Evolutionary conservation across 1,284 basidiomycete species (phyloP), one percentile per base, ranked within the genome.

Genomic region (Volvariella volvacea): DNA sequence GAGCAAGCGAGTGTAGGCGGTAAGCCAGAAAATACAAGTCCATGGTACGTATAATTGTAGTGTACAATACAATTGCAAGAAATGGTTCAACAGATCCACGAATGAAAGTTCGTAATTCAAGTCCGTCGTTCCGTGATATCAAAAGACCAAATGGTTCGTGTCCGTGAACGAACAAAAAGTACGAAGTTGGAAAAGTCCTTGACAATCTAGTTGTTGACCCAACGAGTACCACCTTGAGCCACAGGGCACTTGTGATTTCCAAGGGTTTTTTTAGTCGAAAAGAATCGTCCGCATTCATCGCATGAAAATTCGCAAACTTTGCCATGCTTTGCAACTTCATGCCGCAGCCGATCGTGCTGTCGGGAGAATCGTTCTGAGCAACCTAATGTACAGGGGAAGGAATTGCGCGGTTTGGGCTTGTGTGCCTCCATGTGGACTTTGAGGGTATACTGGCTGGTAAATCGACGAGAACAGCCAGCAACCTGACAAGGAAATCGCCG

Each of bases 351-450:
- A 48, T 74, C 72, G 45, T 74, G 72, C 46, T 72, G 70, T 42
- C 72, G 56, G 15, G 70, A 72, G 53, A 74, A 74, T n/a, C 62
- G 61, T 53, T 73, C 72, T 3, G 62, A 58, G 51, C 72, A 74
- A 7, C 71, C 70, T n/a, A 66, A 58, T 7, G 67, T 71, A 52
- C 69, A 72, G 10, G 67, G 67, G 49, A 70, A 72, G 1, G 65
- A 61, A 1, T 62, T 58, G 15, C 69, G 66, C 1, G 67, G 68
- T 49, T 74, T 74, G n/a, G 71, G 70, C 46, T 68, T 70, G 53
- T 74, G 72, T 1, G 72, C 68, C 45, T 71, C 69, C 66, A 71
- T 68, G 51, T 74, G 72, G 30, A 73, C 70, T 49, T 70, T 70
- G 14, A 73, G 59, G 8, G 72, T 73, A 51, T 74, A 73, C 48